A percentile compares a stretch with the other conserved stretches of the same genome.
Evolutionary conservation across 306 rosid species (phyloP).

Genomic region (Lotus japonicus): DNA sequence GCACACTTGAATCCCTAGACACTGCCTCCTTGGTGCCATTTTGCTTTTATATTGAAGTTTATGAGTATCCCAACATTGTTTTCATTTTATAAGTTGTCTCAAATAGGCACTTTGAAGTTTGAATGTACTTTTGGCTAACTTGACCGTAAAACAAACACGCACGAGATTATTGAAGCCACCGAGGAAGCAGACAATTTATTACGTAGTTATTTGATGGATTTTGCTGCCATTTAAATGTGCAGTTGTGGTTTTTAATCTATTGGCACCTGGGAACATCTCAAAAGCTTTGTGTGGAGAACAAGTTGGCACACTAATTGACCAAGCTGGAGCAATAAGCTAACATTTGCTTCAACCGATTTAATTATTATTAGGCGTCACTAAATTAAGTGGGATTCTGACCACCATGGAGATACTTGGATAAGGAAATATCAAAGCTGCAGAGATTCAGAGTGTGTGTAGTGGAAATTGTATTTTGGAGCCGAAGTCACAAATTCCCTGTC

Average conservation of each 20-base stretch:
- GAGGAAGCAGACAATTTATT: background rate
- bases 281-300: constrained; percentile 69
- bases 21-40: background rate
- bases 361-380: constrained; percentile 10
- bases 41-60: background rate
- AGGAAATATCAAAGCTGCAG: constrained; percentile 8
- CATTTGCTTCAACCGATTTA: constrained; percentile 23
- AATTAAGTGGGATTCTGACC: background rate
- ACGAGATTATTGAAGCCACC: background rate
- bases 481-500: constrained; percentile 12
- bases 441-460: background rate
- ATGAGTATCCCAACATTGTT: background rate
- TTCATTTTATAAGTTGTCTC: no score
- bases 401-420: constrained; percentile 16
- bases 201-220: background rate
- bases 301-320: constrained; percentile 61
- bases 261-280: constrained; percentile 66
- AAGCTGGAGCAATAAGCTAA: constrained; percentile 49
- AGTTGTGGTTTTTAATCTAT: constrained; percentile 60
- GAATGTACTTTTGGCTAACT: no score
- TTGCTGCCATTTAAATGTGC: constrained; percentile 12
- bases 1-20: background rate
- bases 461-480: constrained; percentile 19
- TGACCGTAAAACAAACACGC: no score
- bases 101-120: no score